phyloP scores from a whole-genome alignment of 805 yeast species.

The Brettanomyces bruxellensis region DNA sequence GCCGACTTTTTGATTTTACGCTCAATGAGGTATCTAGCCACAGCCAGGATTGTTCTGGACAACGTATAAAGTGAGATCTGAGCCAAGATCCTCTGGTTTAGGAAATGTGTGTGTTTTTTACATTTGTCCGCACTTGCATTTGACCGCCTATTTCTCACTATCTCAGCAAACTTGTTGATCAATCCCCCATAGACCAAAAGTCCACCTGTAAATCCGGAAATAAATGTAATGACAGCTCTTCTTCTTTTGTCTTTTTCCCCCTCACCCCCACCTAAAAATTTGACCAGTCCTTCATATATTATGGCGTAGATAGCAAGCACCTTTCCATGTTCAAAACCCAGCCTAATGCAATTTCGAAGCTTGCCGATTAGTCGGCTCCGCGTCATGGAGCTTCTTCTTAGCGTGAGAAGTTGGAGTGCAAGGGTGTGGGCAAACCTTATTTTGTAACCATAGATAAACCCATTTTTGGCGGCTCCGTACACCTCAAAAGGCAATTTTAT shows the following conservation, averaged over 20 bases:
- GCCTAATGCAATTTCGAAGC: conserved; percentile 11
- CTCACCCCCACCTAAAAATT: conserved; percentile 1
- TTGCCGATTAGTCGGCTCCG: conserved; percentile 10
- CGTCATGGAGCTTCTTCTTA: conserved; percentile 1
- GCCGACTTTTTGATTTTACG: conserved; percentile 9
- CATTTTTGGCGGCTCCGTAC: conserved; percentile 13
- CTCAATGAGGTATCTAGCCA: conserved; percentile 39
- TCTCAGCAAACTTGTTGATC: conserved; percentile 5
- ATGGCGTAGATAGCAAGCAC: conserved; percentile 23
- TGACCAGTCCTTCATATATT: conserved; percentile 13
- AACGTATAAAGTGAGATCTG: conserved; percentile 70
- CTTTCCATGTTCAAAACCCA: conserved; percentile 25
- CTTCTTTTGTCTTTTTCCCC: not conserved
- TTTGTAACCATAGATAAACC: conserved; percentile 24
- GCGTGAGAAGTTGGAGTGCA: conserved; percentile 18
- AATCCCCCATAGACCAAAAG: conserved; percentile 23
- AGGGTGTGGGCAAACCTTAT: conserved; percentile 22
- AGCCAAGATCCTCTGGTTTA: conserved; percentile 39
- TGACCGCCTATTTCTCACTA: too few species aligned
- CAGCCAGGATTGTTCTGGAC: conserved; percentile 56
- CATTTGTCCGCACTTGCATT: too few species aligned
- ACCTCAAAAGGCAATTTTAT: too few species aligned
- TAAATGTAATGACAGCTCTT: conserved; percentile 9
- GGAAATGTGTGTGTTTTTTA: not conserved
- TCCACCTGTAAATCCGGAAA: conserved; percentile 25